These are phyloP conservation scores for Tritrichomonas musculus DNA, from an alignment of 208 protist species.

Conservation along the genomic window DNA sequence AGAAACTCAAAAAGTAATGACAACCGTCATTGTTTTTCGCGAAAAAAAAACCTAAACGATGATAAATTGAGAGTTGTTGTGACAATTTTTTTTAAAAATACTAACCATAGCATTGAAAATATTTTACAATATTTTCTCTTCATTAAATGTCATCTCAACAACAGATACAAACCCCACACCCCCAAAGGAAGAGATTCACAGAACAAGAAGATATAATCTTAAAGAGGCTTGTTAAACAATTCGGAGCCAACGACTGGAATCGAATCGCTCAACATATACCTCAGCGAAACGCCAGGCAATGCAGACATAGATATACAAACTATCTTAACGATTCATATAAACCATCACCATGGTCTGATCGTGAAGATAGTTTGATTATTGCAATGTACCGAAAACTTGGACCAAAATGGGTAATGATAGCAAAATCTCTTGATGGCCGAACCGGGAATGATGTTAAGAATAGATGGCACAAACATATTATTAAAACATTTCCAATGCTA, in stretches of 20 bases:
- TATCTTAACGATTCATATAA: not conserved
- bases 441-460: not conserved
- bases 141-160: too few species aligned
- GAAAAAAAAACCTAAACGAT: too few species aligned
- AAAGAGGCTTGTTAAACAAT: too few species aligned
- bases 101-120: too few species aligned
- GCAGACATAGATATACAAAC: not conserved
- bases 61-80: too few species aligned
- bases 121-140: too few species aligned
- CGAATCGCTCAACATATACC: not conserved
- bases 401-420: not conserved
- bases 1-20: too few species aligned
- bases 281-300: not conserved
- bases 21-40: too few species aligned
- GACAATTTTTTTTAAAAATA: too few species aligned
- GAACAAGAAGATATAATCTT: too few species aligned
- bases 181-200: too few species aligned
- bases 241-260: not conserved
- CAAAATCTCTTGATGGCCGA: not conserved
- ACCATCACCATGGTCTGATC: not conserved
- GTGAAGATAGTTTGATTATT: not conserved
- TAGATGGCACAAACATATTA: not conserved
- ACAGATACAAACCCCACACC: too few species aligned
- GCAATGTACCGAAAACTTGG: not conserved
- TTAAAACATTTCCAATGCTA: not conserved